phyloP scores from a whole-genome alignment of 1,284 basidiomycete species.

The Heterobasidion irregulare region DNA sequence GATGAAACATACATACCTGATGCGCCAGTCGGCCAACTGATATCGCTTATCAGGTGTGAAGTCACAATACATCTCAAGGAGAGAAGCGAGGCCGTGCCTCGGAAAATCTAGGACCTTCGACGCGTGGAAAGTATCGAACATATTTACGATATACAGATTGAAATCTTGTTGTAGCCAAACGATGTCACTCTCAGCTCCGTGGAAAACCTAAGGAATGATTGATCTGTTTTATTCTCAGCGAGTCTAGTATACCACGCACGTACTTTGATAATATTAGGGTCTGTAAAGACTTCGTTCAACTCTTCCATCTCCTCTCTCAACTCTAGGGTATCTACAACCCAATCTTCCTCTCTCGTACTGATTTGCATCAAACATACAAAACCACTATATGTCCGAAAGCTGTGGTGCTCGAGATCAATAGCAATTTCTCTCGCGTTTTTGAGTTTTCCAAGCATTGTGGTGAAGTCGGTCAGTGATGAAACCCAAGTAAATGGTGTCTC shows the following conservation, averaged over 20 bases:
- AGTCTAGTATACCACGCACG: slow-evolving; percentile 8
- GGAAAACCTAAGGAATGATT: slow-evolving; percentile 57
- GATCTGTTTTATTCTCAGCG: not conserved
- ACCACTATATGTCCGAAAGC: slow-evolving; percentile 76
- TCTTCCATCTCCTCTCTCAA: slow-evolving; percentile 72
- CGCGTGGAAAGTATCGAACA: slow-evolving; percentile 97
- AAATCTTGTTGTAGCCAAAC: slow-evolving; percentile 97
- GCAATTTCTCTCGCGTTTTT: slow-evolving; percentile 75
- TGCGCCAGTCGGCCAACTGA: slow-evolving; percentile 95
- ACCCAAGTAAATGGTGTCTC: slow-evolving; percentile 73
- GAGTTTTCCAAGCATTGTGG: slow-evolving; percentile 60
- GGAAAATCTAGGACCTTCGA: slow-evolving; percentile 82
- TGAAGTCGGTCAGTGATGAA: slow-evolving; percentile 47
- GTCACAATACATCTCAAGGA: slow-evolving; percentile 87
- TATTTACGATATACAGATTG: slow-evolving; percentile 86
- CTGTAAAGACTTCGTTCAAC: slow-evolving; percentile 73
- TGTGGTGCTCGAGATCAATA: slow-evolving; percentile 92
- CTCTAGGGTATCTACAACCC: slow-evolving; percentile 76
- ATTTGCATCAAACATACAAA: slow-evolving; percentile 94
- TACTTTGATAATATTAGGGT: slow-evolving; percentile 84
- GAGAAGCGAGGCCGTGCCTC: slow-evolving; percentile 73
- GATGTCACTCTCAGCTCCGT: slow-evolving; percentile 93
- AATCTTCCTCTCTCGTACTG: slow-evolving; percentile 81
- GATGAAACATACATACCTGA: slow-evolving; percentile 44
- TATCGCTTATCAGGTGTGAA: slow-evolving; percentile 95